Evolutionary conservation across 768 basidiomycete genomes (phyloP), one percentile per base, ranked within the genome.

Genomic region (Paxillus rubicundulus): DNA sequence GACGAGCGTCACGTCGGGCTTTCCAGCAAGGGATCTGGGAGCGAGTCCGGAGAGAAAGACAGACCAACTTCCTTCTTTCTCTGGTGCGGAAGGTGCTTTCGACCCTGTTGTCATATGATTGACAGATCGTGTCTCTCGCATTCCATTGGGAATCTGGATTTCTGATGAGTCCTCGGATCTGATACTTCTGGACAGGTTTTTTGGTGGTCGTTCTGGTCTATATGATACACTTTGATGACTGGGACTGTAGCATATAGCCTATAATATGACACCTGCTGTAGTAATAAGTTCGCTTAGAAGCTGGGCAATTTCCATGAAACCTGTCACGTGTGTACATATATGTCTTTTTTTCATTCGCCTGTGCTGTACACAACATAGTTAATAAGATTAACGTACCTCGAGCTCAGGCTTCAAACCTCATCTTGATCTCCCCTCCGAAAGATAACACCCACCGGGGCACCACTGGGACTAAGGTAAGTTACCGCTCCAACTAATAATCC

Each of bases 101-200:
- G 55, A 55, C 13, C 55, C 68, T 34, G 60, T 70, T 60, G 60
- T 55, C 7, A 66, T 71, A 59, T 71, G 60, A 71, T 51, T 38
- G 53, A 44, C 42, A 33, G 56, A 43, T 36, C 53, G 58, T 66
- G 55, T 53, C 45, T 54, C 46, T 40, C n/a, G 21, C 18, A 41
- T 54, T 47, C 50, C 42, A 55, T 10, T 14, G 47, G 38, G 44
- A n/a, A 41, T 50, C 32, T 54, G 28, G 24, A 49, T 39, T 44
- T 30, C 24, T 27, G 42, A 27, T 44, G 42, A 21, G 42, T 16
- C 5, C 14, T 13, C 30, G 30, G 21, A 44, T 42, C 20, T 42
- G 20, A 42, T 42, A 27, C 18, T 42, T 9, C 13, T 14, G 13
- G 21, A 42, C 41, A 7, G 12, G 7, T 16, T 38, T 18, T 38